Evolutionary conservation across 2,329 filamentous ascomycete genomes (phyloP), one percentile per base, ranked within the genome.

Genomic region (Fusarium piperis): DNA sequence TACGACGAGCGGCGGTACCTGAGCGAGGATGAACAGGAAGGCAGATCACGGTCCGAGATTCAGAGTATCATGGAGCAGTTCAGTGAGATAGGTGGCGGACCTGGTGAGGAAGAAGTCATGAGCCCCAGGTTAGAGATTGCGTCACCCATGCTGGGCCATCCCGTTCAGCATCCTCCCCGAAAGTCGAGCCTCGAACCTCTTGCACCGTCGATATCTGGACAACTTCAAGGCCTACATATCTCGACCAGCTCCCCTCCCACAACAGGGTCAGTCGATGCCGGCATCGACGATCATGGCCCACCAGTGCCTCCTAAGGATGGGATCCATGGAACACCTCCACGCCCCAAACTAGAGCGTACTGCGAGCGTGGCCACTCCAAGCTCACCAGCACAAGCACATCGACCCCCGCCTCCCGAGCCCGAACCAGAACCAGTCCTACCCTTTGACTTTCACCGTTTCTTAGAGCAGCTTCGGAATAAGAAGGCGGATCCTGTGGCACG

Each of bases 11-110:
- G 85, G 73, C 82, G 82, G 65, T 86, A 86, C 60, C 73, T 85
- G 36, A 91, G 86, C 74, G 90, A 91, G 76, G 90, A 90, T 76
- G 87, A 90, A 61, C 88, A 89, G 23, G 91, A 94, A 53, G 88
- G 89, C 57, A 90, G 90, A 58, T 94, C 93, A 1, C 89, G 90
- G 65, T 91, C 92, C 7, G 96, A 99, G 83, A 98, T 99, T 67
- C 94, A 98, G 82, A 97, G 89, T 79, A 98, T 99, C 79, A 98
- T 99, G 94, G 94, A 94, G 70, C 96, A 98, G 81, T 98, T 98
- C 76, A 91, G 92, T 74, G 91, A 93, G 77, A 90, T 90, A 57
- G 90, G 90, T 30, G 90, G 90, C 58, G 93, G 91, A 0, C 92
- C 91, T 2, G 91, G 87, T 6, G 90, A 89, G 68, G 91, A 95